Evolutionary conservation across 768 basidiomycete species (phyloP).

Genomic region (Gautieria morchelliformis): DNA sequence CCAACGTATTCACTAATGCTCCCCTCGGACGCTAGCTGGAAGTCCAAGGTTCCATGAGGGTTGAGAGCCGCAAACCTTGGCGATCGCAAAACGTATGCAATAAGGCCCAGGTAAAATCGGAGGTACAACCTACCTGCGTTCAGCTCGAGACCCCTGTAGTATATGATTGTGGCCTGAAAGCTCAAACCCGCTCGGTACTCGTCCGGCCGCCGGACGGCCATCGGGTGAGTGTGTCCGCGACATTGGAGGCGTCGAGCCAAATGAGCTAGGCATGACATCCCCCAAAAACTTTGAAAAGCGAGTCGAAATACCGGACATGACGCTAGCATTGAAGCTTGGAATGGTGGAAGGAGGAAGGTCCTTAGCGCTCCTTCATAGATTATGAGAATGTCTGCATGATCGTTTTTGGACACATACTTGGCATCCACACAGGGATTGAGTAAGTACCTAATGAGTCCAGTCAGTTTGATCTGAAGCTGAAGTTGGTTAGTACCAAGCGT

Average conservation of each 20-base stretch:
- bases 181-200: slow-evolving; percentile 5
- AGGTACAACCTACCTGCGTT: slow-evolving; percentile 13
- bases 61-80: slow-evolving; percentile 32
- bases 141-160: slow-evolving; percentile 15
- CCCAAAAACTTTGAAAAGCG: slow-evolving; percentile 18
- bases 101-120: not conserved
- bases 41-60: slow-evolving; percentile 34
- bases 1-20: slow-evolving; percentile 30
- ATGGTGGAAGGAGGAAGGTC: slow-evolving; percentile 16
- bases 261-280: slow-evolving; percentile 17
- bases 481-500: not conserved
- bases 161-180: slow-evolving; percentile 9
- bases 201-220: not conserved
- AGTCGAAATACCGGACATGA: slow-evolving; percentile 20
- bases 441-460: slow-evolving; percentile 20
- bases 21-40: slow-evolving; percentile 28
- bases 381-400: slow-evolving; percentile 16
- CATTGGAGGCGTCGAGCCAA: slow-evolving; percentile 1
- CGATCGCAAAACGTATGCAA: not conserved
- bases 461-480: not conserved
- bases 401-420: slow-evolving; percentile 8
- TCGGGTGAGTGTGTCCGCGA: not conserved
- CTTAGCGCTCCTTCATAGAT: slow-evolving; percentile 13
- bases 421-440: slow-evolving; percentile 34
- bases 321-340: slow-evolving; percentile 23